A percentile compares a stretch with the other conserved stretches of the same genome.
These are phyloP conservation scores for Penicillium psychrofluorescens DNA, from an alignment of 495 filamentous ascomycete genomes.

Conservation along the genomic window DNA sequence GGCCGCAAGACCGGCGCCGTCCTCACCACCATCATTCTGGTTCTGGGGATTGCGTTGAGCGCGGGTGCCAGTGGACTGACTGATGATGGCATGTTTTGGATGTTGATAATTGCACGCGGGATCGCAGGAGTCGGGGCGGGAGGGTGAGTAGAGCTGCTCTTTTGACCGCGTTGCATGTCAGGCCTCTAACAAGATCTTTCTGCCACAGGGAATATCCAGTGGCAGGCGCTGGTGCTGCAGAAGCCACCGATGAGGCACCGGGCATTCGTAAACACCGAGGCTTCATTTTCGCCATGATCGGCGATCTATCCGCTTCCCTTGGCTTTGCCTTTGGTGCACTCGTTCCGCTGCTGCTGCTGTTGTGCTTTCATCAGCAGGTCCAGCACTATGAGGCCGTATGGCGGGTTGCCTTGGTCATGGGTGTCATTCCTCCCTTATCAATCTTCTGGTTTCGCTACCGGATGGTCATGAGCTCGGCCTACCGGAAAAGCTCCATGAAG, in stretches of 20 bases:
- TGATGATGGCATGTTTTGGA: constrained; percentile 23
- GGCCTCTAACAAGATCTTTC: too few species aligned
- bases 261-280: constrained; percentile 22
- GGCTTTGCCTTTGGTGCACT: constrained; percentile 26
- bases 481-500: constrained; percentile 57
- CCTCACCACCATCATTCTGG: constrained; percentile 27
- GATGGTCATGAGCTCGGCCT: constrained; percentile 50
- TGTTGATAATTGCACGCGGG: constrained; percentile 19
- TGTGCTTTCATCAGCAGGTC: constrained; percentile 22
- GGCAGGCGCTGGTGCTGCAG: constrained; percentile 23
- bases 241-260: constrained; percentile 26
- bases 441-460: constrained; percentile 34
- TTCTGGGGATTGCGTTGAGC: constrained; percentile 19
- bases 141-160: constrained; percentile 8
- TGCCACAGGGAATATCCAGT: constrained; percentile 23
- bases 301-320: constrained; percentile 24
- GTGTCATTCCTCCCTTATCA: constrained; percentile 22
- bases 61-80: constrained; percentile 18
- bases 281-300: constrained; percentile 29
- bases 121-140: constrained; percentile 22
- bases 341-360: constrained; percentile 19
- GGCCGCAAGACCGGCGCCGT: constrained; percentile 26
- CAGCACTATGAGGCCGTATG: constrained; percentile 22
- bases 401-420: constrained; percentile 25
- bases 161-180: too few species aligned